A percentile compares a stretch with the other conserved stretches of the same genome.
phyloP scores from a whole-genome alignment of 495 filamentous ascomycete genomes.

The Neurospora discreta region DNA sequence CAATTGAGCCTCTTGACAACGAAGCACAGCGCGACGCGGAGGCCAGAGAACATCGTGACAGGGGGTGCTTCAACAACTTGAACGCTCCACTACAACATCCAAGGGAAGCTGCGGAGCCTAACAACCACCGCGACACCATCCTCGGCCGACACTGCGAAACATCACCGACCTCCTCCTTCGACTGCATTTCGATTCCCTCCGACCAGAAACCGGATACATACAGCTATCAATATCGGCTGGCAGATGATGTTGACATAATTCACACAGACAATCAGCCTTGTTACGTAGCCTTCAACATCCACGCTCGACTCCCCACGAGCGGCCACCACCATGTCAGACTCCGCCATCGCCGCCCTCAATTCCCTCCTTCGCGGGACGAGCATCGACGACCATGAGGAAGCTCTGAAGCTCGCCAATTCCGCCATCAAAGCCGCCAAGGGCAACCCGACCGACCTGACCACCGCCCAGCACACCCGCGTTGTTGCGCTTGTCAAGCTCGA shows the following conservation, averaged over 20 bases:
- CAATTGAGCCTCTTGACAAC: not conserved
- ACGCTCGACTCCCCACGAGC: not conserved
- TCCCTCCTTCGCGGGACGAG: conserved; percentile 35
- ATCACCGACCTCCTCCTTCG: not conserved
- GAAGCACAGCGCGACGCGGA: not conserved
- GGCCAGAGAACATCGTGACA: not conserved
- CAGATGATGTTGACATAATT: not conserved
- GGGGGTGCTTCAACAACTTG: not conserved
- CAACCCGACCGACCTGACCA: conserved; percentile 38
- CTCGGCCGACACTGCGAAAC: not conserved
- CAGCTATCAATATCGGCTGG: not conserved
- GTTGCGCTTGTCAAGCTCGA: conserved; percentile 90
- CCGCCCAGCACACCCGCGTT: conserved; percentile 62
- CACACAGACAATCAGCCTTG: not conserved
- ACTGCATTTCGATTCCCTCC: not conserved
- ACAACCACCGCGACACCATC: not conserved
- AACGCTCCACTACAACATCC: not conserved
- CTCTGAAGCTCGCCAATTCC: conserved; percentile 34
- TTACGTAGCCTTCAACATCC: not conserved
- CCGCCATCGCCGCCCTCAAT: conserved; percentile 38
- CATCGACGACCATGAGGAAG: conserved; percentile 38
- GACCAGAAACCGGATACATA: not conserved
- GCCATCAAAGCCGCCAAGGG: conserved; percentile 65
- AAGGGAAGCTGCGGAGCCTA: not conserved
- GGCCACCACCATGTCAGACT: conserved; percentile 21